These are phyloP conservation scores for Zygosaccharomyces lentus DNA, from an alignment of 805 yeast genomes.

Conservation along the genomic window DNA sequence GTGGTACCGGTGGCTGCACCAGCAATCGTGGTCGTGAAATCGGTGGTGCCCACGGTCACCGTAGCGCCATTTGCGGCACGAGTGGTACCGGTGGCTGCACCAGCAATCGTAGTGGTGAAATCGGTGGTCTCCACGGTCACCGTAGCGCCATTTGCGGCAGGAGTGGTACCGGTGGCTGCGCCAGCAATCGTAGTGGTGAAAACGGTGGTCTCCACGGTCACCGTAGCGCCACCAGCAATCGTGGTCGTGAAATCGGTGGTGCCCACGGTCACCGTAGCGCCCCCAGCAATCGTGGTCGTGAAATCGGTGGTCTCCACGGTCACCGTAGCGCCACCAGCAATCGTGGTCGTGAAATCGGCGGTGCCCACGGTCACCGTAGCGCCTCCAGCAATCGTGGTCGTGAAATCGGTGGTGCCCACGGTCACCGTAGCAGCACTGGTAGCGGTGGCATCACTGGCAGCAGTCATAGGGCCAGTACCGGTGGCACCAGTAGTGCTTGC, in stretches of 20 bases:
- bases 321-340: neutral
- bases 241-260: no score
- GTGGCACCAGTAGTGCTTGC: slow-evolving; percentile 6
- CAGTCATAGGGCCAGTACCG: neutral
- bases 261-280: no score
- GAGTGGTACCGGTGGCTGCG: slow-evolving; percentile 10
- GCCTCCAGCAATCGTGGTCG: slow-evolving; percentile 12
- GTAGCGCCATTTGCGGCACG: slow-evolving; percentile 1
- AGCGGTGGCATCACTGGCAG: slow-evolving; percentile 10
- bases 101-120: no score
- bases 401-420: slow-evolving; percentile 14
- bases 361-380: slow-evolving; percentile 9
- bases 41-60: no score
- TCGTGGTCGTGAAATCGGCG: no score
- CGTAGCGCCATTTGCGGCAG: neutral
- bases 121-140: no score
- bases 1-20: slow-evolving; percentile 14
- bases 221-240: slow-evolving; percentile 4
- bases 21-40: no score
- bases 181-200: slow-evolving; percentile 14
- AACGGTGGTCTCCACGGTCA: slow-evolving; percentile 13
- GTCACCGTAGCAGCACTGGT: slow-evolving; percentile 7
- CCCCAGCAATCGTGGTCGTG: neutral
- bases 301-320: neutral
- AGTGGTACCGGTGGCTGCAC: slow-evolving; percentile 4